These are phyloP conservation scores for Alternaria infectoria DNA, from an alignment of 2,329 filamentous ascomycete species.

Conservation along the genomic window DNA sequence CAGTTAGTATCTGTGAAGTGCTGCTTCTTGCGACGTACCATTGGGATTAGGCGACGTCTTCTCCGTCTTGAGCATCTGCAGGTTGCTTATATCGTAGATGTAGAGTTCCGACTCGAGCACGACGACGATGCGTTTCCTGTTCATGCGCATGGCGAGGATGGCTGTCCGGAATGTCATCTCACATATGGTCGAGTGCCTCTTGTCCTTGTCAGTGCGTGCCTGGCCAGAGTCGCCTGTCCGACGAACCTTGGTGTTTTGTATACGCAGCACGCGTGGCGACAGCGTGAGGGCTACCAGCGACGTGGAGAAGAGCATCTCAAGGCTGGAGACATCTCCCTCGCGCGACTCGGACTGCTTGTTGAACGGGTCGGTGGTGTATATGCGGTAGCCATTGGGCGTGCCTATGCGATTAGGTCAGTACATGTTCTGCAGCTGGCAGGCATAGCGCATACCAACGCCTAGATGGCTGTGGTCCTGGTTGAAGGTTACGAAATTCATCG, in stretches of 20 bases:
- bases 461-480: constrained; percentile 99
- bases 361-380: constrained; percentile 97
- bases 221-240: neutral
- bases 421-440: neutral
- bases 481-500: constrained; percentile 97
- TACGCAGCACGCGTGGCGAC: constrained; percentile 89
- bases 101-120: constrained; percentile 96
- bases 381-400: constrained; percentile 91
- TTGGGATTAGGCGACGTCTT: constrained; percentile 91
- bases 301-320: constrained; percentile 99
- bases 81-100: constrained; percentile 98
- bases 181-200: constrained; percentile 86
- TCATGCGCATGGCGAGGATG: constrained; percentile 89
- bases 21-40: constrained; percentile 53
- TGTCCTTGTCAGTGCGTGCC: constrained; percentile 18
- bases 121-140: constrained; percentile 91
- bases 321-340: constrained; percentile 91
- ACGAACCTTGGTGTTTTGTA: constrained; percentile 93
- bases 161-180: constrained; percentile 98
- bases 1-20: constrained; percentile 18
- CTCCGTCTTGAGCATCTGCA: constrained; percentile 92
- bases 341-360: constrained; percentile 93
- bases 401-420: constrained; percentile 57
- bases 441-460: constrained; percentile 75
- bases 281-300: constrained; percentile 93